Conservation (phyloP, 352 stramenopile genomes). For the Phytophthora ramorum region DNA sequence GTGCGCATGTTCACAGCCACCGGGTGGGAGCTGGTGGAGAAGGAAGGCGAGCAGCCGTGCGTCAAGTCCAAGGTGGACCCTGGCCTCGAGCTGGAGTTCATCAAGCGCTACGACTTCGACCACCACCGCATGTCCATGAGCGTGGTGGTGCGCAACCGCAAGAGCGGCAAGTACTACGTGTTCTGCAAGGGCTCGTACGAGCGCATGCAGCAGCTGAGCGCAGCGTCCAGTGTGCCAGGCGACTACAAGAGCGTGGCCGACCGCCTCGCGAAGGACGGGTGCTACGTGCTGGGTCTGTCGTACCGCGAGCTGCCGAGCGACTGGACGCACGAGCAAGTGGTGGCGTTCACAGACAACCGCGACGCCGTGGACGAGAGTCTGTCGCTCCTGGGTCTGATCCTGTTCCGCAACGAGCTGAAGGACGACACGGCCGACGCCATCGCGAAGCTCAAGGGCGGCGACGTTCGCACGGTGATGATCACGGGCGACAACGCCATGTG, state of each 20-base stretch:
- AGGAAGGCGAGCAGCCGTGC: conserved; percentile 29
- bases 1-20: conserved; percentile 68
- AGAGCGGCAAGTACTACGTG: conserved; percentile 44
- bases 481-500: conserved; percentile 79
- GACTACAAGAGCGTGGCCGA: conserved; percentile 53
- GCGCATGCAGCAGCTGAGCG: conserved; percentile 63
- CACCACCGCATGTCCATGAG: conserved; percentile 85
- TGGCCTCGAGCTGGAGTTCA: conserved; percentile 43
- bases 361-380: too few relatives aligned
- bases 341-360: too few relatives aligned
- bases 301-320: too few relatives aligned
- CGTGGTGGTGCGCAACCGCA: conserved; percentile 62
- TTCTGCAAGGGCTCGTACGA: conserved; percentile 86
- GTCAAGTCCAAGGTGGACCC: conserved; percentile 19
- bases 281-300: too few relatives aligned
- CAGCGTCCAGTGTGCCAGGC: conserved; percentile 48
- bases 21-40: conserved; percentile 49
- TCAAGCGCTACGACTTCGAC: conserved; percentile 91
- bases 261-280: conserved; percentile 57
- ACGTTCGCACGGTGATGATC: conserved; percentile 79
- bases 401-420: conserved; percentile 89
- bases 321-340: too few relatives aligned
- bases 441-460: conserved; percentile 57
- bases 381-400: conserved; percentile 77
- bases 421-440: conserved; percentile 70